Base-by-base conservation (phyloP, 176 grass and related monocot species). In the Olyra latifolia region DNA sequence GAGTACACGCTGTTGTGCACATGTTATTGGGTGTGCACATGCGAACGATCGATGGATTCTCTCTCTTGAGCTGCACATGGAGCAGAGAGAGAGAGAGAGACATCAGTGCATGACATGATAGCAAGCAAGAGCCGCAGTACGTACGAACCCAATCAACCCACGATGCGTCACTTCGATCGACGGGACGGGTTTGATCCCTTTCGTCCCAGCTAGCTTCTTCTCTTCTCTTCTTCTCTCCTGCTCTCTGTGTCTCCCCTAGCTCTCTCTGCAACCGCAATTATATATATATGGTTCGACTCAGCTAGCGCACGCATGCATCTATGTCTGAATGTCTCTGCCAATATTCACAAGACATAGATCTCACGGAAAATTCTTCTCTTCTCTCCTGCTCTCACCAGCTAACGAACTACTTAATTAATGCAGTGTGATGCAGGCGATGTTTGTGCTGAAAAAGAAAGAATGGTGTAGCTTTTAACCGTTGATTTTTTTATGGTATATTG, bases 151-250 rank as follows among this genome's bases (percentile, higher is more conserved):
- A 25, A 25, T 6, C 11, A 40, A 24, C 72, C 78, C 27, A 96
- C 83, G 90, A 86, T 62, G 66, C 71, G 87, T 90, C 93, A 80
- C 58, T 40, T 92, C 85, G 87, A 96, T 92, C 85, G 87, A 96
- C 78, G 64, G 49, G 87, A 92, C 87, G 83, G 90, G 84, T 90
- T 88, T 61, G 82, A 91, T 73, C 69, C 72, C 61, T 52, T 62
- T 38, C 54, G 32, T 35, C 32, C 32, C 32, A 35, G 32, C 60
- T 11, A 28, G 55, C 56, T 32, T 16, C 22, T 66, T 11, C 29
- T 42, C 28, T 20, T 10, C 23, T 52, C 42, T 3, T 16, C 8
- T 71, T 23, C 67, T 61, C 16, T 76, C 40, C 8, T 40, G 10
- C 70, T 54, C 0, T 0, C 3, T 47, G 1, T 69, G 40, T 10